Conservation (phyloP, 1,139 yeast genomes). For the Saccharomyces hybrid region DNA sequence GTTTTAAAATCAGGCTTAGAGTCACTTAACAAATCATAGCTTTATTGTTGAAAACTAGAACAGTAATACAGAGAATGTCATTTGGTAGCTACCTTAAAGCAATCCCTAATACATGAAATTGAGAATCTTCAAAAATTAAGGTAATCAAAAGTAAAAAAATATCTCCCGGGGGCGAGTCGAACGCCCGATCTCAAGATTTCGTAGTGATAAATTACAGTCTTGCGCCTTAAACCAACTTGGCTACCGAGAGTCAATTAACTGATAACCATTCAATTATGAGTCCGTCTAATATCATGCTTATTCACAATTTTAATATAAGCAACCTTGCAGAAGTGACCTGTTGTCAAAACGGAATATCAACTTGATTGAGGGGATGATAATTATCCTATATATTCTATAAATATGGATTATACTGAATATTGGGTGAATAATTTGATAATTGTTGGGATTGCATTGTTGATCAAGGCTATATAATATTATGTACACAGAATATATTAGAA, state of each 20-base stretch:
- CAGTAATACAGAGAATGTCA: background rate
- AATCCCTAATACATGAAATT: background rate
- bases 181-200: slow-evolving; percentile 14
- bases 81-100: background rate
- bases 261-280: too few relatives aligned
- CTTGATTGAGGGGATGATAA: too few relatives aligned
- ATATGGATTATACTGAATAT: background rate
- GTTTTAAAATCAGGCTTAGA: background rate
- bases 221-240: slow-evolving; percentile 16
- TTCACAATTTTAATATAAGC: too few relatives aligned
- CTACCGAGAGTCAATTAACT: slow-evolving; percentile 8
- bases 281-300: too few relatives aligned
- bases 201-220: slow-evolving; percentile 10
- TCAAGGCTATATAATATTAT: background rate
- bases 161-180: slow-evolving; percentile 14
- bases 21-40: background rate
- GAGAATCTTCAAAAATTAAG: background rate
- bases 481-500: background rate
- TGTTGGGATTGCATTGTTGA: background rate
- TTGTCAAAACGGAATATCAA: too few relatives aligned
- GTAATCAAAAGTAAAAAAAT: background rate
- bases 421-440: background rate
- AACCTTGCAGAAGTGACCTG: too few relatives aligned
- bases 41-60: background rate
- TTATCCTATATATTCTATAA: too few relatives aligned